These are phyloP conservation scores for Cladobotryum mycophilum DNA, from an alignment of 2,329 filamentous ascomycete species.

Conservation along the genomic window DNA sequence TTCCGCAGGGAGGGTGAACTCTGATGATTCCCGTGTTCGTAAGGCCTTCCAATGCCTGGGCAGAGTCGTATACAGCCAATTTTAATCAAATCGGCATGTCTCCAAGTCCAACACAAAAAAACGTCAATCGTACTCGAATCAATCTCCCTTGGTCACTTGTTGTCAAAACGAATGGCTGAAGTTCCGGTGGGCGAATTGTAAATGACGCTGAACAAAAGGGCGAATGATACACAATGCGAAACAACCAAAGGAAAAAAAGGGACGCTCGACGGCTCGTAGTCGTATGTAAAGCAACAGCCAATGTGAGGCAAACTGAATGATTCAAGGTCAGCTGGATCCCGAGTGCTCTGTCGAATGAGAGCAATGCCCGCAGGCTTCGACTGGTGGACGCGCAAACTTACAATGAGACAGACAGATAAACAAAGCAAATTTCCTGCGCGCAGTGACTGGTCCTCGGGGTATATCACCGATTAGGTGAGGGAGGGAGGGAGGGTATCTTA, in stretches of 20 bases:
- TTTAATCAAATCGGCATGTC: too few species aligned
- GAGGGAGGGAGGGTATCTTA: neutral
- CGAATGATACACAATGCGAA: neutral
- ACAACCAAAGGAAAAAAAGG: neutral
- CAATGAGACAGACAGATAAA: constrained; percentile 4
- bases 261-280: neutral
- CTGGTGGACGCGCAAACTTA: constrained; percentile 5
- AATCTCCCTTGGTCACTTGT: neutral
- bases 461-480: neutral
- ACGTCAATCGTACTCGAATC: neutral
- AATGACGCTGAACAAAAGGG: neutral
- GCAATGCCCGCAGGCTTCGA: neutral
- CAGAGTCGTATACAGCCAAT: too few species aligned
- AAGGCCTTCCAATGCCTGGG: too few species aligned
- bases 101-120: too few species aligned
- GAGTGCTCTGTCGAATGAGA: neutral
- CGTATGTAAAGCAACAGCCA: neutral
- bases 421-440: constrained; percentile 7
- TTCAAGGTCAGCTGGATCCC: neutral
- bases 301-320: neutral
- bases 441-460: neutral
- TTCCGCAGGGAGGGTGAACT: neutral
- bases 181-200: neutral
- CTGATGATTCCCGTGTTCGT: too few species aligned
- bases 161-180: neutral